phyloP scores from a whole-genome alignment of 2,329 filamentous ascomycete genomes.

The Lasiodiplodia theobromae region DNA sequence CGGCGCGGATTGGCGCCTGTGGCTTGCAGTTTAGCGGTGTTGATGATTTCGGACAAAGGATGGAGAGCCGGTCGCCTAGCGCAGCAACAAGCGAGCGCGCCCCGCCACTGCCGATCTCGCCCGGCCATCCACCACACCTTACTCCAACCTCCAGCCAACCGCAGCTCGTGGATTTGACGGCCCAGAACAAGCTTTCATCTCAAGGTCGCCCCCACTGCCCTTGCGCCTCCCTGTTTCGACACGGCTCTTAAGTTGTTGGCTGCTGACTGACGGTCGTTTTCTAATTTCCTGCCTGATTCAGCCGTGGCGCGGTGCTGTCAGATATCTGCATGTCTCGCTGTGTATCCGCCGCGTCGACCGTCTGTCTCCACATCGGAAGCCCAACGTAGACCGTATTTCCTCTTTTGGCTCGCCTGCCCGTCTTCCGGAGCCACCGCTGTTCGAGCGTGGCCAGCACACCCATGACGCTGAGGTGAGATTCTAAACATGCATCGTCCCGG shows the following conservation, averaged over 20 bases:
- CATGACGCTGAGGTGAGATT: conserved; percentile 19
- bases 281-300: conserved; percentile 11
- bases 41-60: conserved; percentile 17
- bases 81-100: neutral
- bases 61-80: conserved; percentile 15
- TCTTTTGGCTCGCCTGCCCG: neutral
- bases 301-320: conserved; percentile 7
- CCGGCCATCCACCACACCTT: neutral
- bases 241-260: neutral
- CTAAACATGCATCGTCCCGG: neutral
- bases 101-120: neutral
- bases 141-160: neutral
- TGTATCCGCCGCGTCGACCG: neutral
- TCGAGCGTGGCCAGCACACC: conserved; percentile 6
- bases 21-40: neutral
- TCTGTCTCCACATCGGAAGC: neutral
- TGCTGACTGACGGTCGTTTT: neutral
- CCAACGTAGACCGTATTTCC: neutral
- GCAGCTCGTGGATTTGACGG: neutral
- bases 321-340: conserved; percentile 7
- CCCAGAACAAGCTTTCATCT: neutral
- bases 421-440: neutral
- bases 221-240: neutral
- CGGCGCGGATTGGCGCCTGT: conserved; percentile 5
- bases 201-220: no score